Evolutionary conservation across 441 rosid genomes (phyloP).

Genomic region (Adansonia gregorii): DNA sequence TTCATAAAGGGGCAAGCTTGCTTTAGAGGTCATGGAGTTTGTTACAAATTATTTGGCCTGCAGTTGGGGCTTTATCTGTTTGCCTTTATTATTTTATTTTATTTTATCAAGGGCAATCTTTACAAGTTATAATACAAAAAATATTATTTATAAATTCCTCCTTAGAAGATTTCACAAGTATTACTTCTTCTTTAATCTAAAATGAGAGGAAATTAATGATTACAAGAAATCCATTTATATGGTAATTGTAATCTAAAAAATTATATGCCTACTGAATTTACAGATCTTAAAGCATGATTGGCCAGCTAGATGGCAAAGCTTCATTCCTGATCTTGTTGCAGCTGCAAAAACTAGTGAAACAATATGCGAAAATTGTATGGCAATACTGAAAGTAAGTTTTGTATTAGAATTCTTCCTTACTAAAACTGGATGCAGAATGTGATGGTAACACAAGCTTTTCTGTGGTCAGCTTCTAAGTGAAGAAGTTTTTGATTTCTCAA

Average conservation of each 20-base stretch:
- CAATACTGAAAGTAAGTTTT: constrained; percentile 79
- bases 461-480: constrained; percentile 88
- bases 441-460: constrained; percentile 30
- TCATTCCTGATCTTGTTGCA: constrained; percentile 98
- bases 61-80: background rate
- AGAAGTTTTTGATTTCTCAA: constrained; percentile 99
- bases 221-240: background rate
- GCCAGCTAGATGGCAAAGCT: constrained; percentile 98
- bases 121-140: background rate
- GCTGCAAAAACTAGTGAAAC: constrained; percentile 99
- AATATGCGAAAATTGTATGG: constrained; percentile 99
- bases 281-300: constrained; percentile 99
- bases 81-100: background rate
- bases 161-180: background rate
- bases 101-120: background rate
- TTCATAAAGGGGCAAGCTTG: background rate
- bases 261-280: constrained; percentile 17
- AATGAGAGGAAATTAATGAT: background rate
- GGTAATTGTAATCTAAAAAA: background rate
- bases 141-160: no score
- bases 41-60: background rate
- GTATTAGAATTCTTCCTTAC: constrained; percentile 13
- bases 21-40: constrained; percentile 13
- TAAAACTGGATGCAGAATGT: background rate
- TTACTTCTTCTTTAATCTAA: background rate